Percentiles rank a stretch among this genome's conserved stretches.
These are phyloP conservation scores for Termitomyces sp. DNA, from an alignment of 768 basidiomycete genomes.

Conservation along the genomic window DNA sequence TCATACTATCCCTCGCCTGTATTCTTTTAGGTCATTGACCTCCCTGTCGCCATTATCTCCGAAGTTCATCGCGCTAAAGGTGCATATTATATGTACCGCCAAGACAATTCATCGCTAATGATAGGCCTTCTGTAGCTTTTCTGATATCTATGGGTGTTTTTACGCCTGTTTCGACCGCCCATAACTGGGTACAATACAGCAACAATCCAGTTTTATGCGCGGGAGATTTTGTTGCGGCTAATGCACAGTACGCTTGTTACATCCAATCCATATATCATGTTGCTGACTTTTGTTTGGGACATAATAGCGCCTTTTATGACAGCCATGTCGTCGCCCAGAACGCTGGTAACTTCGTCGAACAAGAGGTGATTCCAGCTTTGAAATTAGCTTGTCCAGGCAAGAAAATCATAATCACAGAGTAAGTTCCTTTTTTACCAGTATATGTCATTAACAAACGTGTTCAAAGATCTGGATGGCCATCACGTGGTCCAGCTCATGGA, in stretches of 20 bases:
- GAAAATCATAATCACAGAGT: slow-evolving; percentile 14
- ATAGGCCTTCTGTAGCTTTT: slow-evolving; percentile 13
- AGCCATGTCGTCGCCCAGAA: slow-evolving; percentile 1
- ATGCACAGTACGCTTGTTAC: slow-evolving; percentile 28
- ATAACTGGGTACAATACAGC: slow-evolving; percentile 29
- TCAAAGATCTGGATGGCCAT: slow-evolving; percentile 16
- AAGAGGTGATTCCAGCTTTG: slow-evolving; percentile 10
- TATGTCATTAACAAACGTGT: not conserved
- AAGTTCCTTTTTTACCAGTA: not conserved
- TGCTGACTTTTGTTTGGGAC: not conserved
- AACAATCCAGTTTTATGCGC: slow-evolving; percentile 25
- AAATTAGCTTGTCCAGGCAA: slow-evolving; percentile 13
- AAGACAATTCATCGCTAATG: not conserved
- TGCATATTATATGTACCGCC: slow-evolving; percentile 7
- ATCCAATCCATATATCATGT: not conserved
- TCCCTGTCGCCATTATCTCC: slow-evolving; percentile 23
- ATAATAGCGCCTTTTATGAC: slow-evolving; percentile 13
- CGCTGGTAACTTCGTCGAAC: slow-evolving; percentile 12
- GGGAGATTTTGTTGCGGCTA: slow-evolving; percentile 34
- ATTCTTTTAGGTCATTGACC: slow-evolving; percentile 19
- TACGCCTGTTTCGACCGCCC: slow-evolving; percentile 31
- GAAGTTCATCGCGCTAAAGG: slow-evolving; percentile 29
- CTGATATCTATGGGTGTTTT: slow-evolving; percentile 25
- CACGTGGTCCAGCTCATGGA: slow-evolving; percentile 9
- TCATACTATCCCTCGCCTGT: not conserved